phyloP scores from a whole-genome alignment of 371 early-diverging fungal genomes.

The Neoconidiobolus thromboides region DNA sequence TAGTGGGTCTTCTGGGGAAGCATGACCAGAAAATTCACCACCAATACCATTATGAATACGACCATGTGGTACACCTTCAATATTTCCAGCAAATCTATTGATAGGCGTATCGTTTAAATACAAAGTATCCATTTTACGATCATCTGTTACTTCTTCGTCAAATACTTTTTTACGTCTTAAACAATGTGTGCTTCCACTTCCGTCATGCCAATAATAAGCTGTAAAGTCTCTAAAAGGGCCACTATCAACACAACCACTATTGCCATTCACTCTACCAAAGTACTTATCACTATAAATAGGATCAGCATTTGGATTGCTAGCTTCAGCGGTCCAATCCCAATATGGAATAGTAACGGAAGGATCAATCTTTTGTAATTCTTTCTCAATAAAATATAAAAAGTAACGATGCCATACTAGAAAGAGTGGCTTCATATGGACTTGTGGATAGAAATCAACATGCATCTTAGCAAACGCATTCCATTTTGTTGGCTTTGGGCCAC shows the following conservation, averaged over 20 bases:
- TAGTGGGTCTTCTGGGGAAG: constrained; percentile 27
- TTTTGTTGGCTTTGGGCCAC: not conserved
- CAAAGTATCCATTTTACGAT: not conserved
- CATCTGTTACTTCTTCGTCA: not conserved
- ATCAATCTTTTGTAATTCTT: constrained; percentile 1
- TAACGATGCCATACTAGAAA: constrained; percentile 6
- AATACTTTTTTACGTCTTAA: not conserved
- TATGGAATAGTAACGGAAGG: constrained; percentile 7
- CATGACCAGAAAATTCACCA: constrained; percentile 20
- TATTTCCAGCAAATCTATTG: constrained; percentile 11
- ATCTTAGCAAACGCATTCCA: not conserved
- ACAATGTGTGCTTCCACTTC: not conserved
- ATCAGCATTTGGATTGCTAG: not conserved
- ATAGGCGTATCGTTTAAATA: not conserved
- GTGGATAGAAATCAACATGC: not conserved
- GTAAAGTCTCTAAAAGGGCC: constrained; percentile 8
- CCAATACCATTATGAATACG: constrained; percentile 23
- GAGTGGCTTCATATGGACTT: not conserved
- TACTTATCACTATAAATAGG: not conserved
- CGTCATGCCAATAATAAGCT: not conserved
- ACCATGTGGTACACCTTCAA: constrained; percentile 27
- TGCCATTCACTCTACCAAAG: constrained; percentile 9
- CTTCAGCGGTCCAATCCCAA: constrained; percentile 2
- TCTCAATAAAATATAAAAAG: not conserved
- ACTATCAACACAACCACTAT: constrained; percentile 8